These are phyloP conservation scores for Posidonia oceanica DNA, from an alignment of 116 monocot genomes.

Conservation along the genomic window DNA sequence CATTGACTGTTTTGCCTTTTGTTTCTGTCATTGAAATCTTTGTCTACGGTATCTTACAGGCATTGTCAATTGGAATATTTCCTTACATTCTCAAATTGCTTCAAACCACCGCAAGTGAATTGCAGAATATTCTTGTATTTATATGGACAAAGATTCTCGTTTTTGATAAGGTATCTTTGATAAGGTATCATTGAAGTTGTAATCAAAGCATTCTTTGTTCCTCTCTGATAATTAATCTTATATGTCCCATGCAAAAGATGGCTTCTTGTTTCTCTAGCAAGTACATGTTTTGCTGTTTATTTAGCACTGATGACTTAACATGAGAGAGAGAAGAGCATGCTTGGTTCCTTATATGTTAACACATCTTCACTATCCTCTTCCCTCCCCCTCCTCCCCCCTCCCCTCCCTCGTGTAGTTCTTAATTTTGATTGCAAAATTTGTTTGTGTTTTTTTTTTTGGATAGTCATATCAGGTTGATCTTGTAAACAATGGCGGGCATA, in stretches of 20 bases:
- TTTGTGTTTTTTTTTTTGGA: conserved; percentile 6
- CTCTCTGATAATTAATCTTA: neutral
- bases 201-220: neutral
- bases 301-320: too few species aligned
- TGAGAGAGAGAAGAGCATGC: too few species aligned
- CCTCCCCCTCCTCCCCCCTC: too few species aligned
- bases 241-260: too few species aligned
- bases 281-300: too few species aligned
- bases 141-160: conserved; percentile 99
- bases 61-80: conserved; percentile 91
- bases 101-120: conserved; percentile 81
- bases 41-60: conserved; percentile 27
- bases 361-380: too few species aligned
- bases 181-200: neutral
- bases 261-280: too few species aligned
- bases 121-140: conserved; percentile 89
- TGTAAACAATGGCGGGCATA: conserved; percentile 95
- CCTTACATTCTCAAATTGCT: conserved; percentile 92
- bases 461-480: conserved; percentile 97
- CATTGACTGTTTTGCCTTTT: neutral
- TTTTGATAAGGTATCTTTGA: conserved; percentile 75
- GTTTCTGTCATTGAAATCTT: neutral
- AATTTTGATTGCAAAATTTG: neutral
- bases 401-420: too few species aligned
- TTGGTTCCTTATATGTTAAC: too few species aligned